Base-by-base conservation (phyloP, 352 stramenopile genomes). In the Globisporangium paroecandrum region DNA sequence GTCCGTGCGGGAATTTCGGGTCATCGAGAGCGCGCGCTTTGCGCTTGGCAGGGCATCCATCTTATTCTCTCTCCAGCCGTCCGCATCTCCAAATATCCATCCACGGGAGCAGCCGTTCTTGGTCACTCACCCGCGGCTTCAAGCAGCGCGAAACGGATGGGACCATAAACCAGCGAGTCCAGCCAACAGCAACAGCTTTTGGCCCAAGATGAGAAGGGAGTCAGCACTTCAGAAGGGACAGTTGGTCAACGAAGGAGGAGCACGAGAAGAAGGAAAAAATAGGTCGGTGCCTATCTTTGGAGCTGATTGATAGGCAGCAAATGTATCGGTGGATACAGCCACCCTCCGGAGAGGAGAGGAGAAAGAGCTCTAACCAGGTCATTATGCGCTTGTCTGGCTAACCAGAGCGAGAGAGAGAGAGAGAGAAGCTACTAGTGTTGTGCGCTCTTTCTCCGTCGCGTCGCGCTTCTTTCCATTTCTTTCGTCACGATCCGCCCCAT, bases 141-240 rank as follows among this genome's bases (percentile, higher is more conserved):
- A 49, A 49, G 41, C 41, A 49, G 8, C 15, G 41, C 41, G 41
- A 49, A 49, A 49, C 15, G 41, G 41, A 49, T 49, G 41, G 41
- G 41, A 49, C 13, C 41, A 49, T 49, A 15, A 18, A 6, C 15
- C 41, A 9, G 15, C 15, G 15, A 9, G 41, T 13, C 53, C 8
- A n/a, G 53, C 32, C 24, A 53, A 63, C 29, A 46, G 13, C 38
- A 18, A 46, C 15, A 34, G 8, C 29, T 32, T 32, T 32, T 32
- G 29, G 29, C 20, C 58, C 22, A 25, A 65, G 55, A 46, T 43
- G 34, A 47, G 20, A 18, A 56, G 41, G 18, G 24, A 65, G 60
- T 65, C 60, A 65, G 60, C 27, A 5, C 58, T 54, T 58, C 60
- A 65, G 60, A 65, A 65, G 43, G 10, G 60, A 25, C 60, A 65